Evolutionary conservation across 176 grass and related monocot genomes (phyloP), one percentile per base, ranked within the genome.

Genomic region (Rhynchospora breviuscula): DNA sequence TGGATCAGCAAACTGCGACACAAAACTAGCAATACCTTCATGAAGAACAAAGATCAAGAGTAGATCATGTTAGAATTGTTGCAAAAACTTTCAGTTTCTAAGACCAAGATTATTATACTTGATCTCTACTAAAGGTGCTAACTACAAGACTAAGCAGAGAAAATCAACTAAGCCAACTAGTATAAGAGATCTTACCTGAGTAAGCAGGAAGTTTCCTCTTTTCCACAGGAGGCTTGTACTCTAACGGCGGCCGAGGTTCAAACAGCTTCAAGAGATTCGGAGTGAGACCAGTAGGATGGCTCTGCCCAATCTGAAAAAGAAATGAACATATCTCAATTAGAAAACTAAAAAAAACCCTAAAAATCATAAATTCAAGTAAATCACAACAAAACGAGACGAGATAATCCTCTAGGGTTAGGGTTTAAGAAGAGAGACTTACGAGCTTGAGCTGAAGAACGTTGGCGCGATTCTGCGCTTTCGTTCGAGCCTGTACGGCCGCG

Each of bases 201-300:
- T 91, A 94, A 1, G 88, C 63, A 67, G 88, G 92, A 5, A 80
- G 70, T 52, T 92, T 97, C 80, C 90, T 91, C 85, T 92, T 97
- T 83, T 94, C 92, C 14, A 89, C 35, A 12, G 92, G 92, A 26
- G 94, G 85, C 72, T 94, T 97, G 86, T 89, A 85, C 66, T 94
- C 92, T 47, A 97, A 81, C 22, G 92, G 92, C 9, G 87, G 85
- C 23, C 94, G 90, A 8, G 94, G 87, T 87, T 97, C 90, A 67
- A 97, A 97, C 80, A 97, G 90, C 94, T 92, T 97, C 71, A 97
- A 77, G 19, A 97, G 90, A 83, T 97, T 97, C 56, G 92, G 14
- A 19, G 94, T 97, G 63, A 97, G 92, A 40, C 91, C 92, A 23
- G 94, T 97, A 45, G 92, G 87, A 89, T 97, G 92, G 67, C 86